phyloP scores from a whole-genome alignment of 83 land plant genomes.

The Diphasiastrum complanatum region DNA sequence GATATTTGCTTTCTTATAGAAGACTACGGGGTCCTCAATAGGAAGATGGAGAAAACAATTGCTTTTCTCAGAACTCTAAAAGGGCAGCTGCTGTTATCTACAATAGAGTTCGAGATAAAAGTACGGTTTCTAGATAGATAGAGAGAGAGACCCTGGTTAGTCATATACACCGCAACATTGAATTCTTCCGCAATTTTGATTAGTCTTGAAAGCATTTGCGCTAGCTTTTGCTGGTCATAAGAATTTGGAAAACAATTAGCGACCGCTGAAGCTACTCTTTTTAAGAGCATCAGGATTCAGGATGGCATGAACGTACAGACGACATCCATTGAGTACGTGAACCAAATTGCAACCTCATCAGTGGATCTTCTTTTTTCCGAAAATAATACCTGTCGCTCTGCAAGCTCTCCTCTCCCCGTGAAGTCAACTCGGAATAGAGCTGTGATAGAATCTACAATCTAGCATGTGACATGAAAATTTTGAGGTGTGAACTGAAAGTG shows the following conservation, averaged over 20 bases:
- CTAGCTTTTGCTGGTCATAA: constrained; percentile 99
- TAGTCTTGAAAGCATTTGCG: constrained; percentile 86
- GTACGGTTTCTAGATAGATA: background rate
- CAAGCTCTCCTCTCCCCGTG: constrained; percentile 93
- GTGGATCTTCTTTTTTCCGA: background rate
- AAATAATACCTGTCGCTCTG: constrained; percentile 78
- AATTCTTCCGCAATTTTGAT: constrained; percentile 94
- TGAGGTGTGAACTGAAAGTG: background rate
- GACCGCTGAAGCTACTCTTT: no score
- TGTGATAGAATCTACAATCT: constrained; percentile 87
- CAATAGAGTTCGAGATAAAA: no score
- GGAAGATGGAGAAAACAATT: no score
- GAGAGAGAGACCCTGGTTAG: constrained; percentile 67
- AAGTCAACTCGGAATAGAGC: constrained; percentile 95
- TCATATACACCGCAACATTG: constrained; percentile 91
- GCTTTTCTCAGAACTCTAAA: no score
- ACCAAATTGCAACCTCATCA: background rate
- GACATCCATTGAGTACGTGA: no score
- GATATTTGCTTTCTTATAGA: no score
- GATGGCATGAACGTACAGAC: no score
- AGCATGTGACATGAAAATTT: constrained; percentile 6
- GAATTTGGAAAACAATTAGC: no score
- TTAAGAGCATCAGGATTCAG: no score
- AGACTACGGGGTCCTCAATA: no score
- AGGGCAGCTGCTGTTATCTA: no score